Evolutionary conservation across 1,139 yeast species (phyloP).

Genomic region (Geotrichum fermentans): DNA sequence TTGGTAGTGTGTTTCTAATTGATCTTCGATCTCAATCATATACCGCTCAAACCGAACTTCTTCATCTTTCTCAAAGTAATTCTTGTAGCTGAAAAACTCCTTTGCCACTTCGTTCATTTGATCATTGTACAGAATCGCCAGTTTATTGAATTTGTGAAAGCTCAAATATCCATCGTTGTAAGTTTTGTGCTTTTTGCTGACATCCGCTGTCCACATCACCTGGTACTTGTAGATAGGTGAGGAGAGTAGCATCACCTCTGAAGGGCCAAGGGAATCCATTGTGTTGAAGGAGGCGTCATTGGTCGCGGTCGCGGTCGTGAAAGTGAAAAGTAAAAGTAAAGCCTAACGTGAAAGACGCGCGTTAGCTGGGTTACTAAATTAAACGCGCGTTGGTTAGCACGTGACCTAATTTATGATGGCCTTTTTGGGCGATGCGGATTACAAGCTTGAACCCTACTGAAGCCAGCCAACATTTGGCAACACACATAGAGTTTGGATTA

Average conservation of each 20-base stretch:
- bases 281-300: background rate
- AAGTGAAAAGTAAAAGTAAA: no score
- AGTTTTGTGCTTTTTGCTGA: slow-evolving; percentile 48
- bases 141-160: slow-evolving; percentile 47
- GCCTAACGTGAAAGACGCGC: no score
- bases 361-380: no score
- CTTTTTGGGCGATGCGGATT: no score
- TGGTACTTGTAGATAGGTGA: slow-evolving; percentile 34
- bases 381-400: no score
- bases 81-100: slow-evolving; percentile 16
- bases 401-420: no score
- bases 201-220: slow-evolving; percentile 45
- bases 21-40: slow-evolving; percentile 26
- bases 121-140: slow-evolving; percentile 44
- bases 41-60: slow-evolving; percentile 28
- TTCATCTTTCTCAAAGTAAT: slow-evolving; percentile 22
- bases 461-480: no score
- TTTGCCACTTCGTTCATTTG: slow-evolving; percentile 22
- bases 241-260: background rate
- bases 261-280: background rate
- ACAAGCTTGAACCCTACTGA: no score
- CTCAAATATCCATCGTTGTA: slow-evolving; percentile 54
- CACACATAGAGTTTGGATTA: no score
- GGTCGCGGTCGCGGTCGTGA: background rate
- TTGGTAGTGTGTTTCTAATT: slow-evolving; percentile 15